These are phyloP conservation scores for Spinellus fusiger DNA, from an alignment of 192 early-diverging fungal genomes.

Conservation along the genomic window DNA sequence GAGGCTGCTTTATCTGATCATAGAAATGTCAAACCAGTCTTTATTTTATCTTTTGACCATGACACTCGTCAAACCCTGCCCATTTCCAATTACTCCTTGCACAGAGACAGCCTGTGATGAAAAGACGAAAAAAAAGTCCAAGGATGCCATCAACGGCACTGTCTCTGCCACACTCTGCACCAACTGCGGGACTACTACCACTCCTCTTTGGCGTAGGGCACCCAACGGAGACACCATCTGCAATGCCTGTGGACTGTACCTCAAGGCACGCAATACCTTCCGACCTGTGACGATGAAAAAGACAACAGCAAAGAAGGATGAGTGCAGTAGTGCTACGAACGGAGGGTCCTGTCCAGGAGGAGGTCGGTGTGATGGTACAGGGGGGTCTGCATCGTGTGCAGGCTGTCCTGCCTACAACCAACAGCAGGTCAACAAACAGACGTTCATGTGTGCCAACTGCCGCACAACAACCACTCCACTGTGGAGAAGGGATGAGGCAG, in stretches of 20 bases:
- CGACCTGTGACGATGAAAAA: constrained; percentile 47
- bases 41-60: neutral
- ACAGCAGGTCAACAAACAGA: constrained; percentile 49
- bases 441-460: constrained; percentile 67
- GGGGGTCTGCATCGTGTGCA: constrained; percentile 62
- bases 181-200: constrained; percentile 88
- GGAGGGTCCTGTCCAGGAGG: constrained; percentile 70
- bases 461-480: constrained; percentile 73
- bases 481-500: constrained; percentile 69
- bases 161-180: constrained; percentile 58
- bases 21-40: too few relatives aligned
- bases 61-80: neutral
- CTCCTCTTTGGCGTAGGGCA: constrained; percentile 88
- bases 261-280: constrained; percentile 48
- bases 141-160: neutral
- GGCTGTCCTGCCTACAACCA: constrained; percentile 77
- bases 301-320: constrained; percentile 30
- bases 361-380: constrained; percentile 70
- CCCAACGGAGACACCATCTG: constrained; percentile 87
- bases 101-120: neutral
- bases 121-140: neutral
- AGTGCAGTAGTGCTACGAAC: constrained; percentile 9
- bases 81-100: neutral
- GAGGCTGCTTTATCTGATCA: too few relatives aligned
- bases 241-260: constrained; percentile 84